A percentile compares a stretch with the other conserved stretches of the same genome.
Conservation (phyloP, 371 early-diverging fungal species). For the Dichotomocladium elegans region DNA sequence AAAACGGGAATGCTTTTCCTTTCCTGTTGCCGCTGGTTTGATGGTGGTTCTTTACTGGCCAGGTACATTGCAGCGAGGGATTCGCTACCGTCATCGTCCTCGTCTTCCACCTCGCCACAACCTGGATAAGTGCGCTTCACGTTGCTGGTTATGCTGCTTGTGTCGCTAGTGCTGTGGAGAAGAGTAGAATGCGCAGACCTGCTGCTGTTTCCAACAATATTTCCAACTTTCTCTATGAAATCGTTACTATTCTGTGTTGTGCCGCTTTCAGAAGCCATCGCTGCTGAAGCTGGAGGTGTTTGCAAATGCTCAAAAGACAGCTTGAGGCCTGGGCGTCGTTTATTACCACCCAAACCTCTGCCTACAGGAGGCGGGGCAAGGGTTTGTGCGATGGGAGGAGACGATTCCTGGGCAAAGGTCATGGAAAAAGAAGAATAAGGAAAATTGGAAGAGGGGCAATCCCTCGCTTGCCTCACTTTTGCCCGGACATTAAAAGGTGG, state of each 20-base stretch:
- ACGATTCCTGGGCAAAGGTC: too few relatives aligned
- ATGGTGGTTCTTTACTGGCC: background rate
- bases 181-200: slow-evolving; percentile 6
- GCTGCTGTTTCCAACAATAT: slow-evolving; percentile 29
- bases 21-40: slow-evolving; percentile 3
- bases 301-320: slow-evolving; percentile 18
- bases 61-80: slow-evolving; percentile 13
- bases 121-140: slow-evolving; percentile 9
- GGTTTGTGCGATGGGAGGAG: background rate
- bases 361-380: slow-evolving; percentile 1
- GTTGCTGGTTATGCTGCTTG: background rate
- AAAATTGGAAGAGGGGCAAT: too few relatives aligned
- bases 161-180: slow-evolving; percentile 1
- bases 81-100: slow-evolving; percentile 13
- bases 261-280: background rate
- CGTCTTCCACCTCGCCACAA: slow-evolving; percentile 13
- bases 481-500: too few relatives aligned
- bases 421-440: too few relatives aligned
- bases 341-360: background rate
- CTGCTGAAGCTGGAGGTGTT: slow-evolving; percentile 6
- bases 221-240: slow-evolving; percentile 35
- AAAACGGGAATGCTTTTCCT: slow-evolving; percentile 18
- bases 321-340: slow-evolving; percentile 17
- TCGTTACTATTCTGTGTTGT: slow-evolving; percentile 7
- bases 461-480: too few relatives aligned